Percentiles rank a stretch among this genome's conserved stretches.
Conservation (phyloP, 139 green algal species). For the Chlamydomonas sp. region DNA sequence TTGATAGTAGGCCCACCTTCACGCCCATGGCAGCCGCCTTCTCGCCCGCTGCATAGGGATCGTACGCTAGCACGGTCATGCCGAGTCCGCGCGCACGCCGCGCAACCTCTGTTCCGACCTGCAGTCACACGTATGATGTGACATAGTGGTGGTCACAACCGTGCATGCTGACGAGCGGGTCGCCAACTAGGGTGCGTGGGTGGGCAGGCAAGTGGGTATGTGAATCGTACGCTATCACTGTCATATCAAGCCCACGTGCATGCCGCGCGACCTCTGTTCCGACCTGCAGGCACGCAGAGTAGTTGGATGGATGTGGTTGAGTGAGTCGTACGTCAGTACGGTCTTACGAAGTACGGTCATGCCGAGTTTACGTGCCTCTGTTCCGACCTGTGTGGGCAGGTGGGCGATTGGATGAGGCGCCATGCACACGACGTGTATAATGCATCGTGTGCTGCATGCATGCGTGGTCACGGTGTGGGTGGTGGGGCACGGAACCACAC, state of each 20-base stretch:
- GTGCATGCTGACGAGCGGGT: background rate
- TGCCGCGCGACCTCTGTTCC: constrained; percentile 83
- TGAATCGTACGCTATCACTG: constrained; percentile 85
- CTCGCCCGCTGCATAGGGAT: constrained; percentile 78
- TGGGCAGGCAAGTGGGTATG: no score
- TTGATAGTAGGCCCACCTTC: no score
- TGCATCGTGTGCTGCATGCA: no score
- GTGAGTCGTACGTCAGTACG: constrained; percentile 89
- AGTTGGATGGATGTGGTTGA: no score
- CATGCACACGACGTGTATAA: no score
- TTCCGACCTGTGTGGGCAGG: constrained; percentile 82
- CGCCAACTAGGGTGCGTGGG: no score
- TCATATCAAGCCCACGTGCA: constrained; percentile 80
- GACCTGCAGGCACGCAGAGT: constrained; percentile 42
- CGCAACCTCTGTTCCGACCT: constrained; percentile 85
- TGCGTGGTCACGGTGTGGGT: no score
- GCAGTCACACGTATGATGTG: background rate
- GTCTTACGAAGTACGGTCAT: no score
- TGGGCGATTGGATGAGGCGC: no score
- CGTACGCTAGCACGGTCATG: constrained; percentile 80
- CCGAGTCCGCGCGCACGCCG: constrained; percentile 81
- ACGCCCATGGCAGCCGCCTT: constrained; percentile 24
- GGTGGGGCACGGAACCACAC: no score
- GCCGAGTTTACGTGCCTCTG: constrained; percentile 80
- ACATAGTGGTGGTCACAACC: background rate